Conservation (phyloP, 768 basidiomycete species). For the Austroboletus eburneus region DNA sequence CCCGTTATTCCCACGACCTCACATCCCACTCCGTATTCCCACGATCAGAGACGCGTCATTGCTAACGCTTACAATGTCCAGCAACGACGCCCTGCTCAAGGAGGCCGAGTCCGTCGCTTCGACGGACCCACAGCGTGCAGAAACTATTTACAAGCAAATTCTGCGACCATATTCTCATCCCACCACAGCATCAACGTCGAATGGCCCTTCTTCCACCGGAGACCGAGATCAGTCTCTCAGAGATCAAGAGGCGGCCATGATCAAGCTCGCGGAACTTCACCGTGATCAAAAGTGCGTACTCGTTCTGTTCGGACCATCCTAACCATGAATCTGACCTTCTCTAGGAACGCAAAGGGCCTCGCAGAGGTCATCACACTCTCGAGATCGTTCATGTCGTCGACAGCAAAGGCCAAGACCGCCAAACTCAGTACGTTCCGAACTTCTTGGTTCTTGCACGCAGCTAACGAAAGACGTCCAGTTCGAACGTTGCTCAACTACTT, state of each 20-base stretch:
- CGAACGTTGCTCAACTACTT: slow-evolving; percentile 93
- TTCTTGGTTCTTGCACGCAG: background rate
- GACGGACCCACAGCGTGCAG: slow-evolving; percentile 57
- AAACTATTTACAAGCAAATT: slow-evolving; percentile 71
- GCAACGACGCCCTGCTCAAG: slow-evolving; percentile 21
- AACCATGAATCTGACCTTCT: slow-evolving; percentile 1
- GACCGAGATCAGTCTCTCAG: slow-evolving; percentile 58
- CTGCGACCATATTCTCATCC: too few relatives aligned
- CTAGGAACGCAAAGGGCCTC: slow-evolving; percentile 78
- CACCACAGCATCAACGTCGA: too few relatives aligned
- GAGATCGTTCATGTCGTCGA: slow-evolving; percentile 84
- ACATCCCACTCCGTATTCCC: slow-evolving; percentile 18
- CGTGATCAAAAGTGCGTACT: slow-evolving; percentile 72
- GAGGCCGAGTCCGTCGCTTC: slow-evolving; percentile 50
- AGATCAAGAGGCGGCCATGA: slow-evolving; percentile 81
- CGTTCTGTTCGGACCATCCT: background rate
- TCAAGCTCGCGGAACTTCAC: slow-evolving; percentile 84
- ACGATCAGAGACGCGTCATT: slow-evolving; percentile 25
- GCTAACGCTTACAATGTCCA: slow-evolving; percentile 19
- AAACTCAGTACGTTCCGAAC: slow-evolving; percentile 65
- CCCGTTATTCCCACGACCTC: too few relatives aligned
- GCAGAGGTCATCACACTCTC: slow-evolving; percentile 84
- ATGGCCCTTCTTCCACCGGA: too few relatives aligned
- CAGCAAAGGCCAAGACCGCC: slow-evolving; percentile 95
- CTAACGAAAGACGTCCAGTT: slow-evolving; percentile 44